A percentile compares a stretch with the other conserved stretches of the same genome.
These are phyloP conservation scores for Chondrostereum purpureum DNA, from an alignment of 1,284 basidiomycete species.

Conservation along the genomic window DNA sequence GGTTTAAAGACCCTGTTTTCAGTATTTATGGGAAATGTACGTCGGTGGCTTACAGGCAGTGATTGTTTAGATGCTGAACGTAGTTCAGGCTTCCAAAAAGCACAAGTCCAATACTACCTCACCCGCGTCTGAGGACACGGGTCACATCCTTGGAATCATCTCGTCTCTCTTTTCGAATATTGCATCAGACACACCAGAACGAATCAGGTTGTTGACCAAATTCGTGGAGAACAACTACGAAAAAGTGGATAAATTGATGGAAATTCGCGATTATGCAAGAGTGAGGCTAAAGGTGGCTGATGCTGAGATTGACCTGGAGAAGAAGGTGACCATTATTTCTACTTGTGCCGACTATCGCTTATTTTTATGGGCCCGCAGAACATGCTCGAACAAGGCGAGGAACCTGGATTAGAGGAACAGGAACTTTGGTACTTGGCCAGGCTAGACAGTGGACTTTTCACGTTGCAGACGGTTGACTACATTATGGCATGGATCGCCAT, in stretches of 20 bases:
- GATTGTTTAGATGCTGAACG: neutral
- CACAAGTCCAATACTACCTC: slow-evolving; percentile 41
- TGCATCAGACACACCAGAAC: slow-evolving; percentile 73
- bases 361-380: too few species aligned
- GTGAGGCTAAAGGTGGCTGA: slow-evolving; percentile 55
- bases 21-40: slow-evolving; percentile 84
- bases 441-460: slow-evolving; percentile 83
- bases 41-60: slow-evolving; percentile 7
- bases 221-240: slow-evolving; percentile 91
- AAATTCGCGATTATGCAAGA: slow-evolving; percentile 72
- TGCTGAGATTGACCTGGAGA: slow-evolving; percentile 58
- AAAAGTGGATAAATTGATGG: slow-evolving; percentile 88
- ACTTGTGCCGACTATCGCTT: too few species aligned
- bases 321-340: slow-evolving; percentile 38
- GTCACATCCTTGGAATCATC: slow-evolving; percentile 85
- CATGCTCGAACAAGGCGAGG: slow-evolving; percentile 50
- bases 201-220: slow-evolving; percentile 85
- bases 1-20: slow-evolving; percentile 89
- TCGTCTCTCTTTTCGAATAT: slow-evolving; percentile 88
- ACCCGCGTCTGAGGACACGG: slow-evolving; percentile 74
- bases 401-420: slow-evolving; percentile 57
- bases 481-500: slow-evolving; percentile 92
- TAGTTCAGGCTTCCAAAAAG: slow-evolving; percentile 48
- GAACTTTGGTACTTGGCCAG: slow-evolving; percentile 79
- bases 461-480: slow-evolving; percentile 88